Evolutionary conservation across 257 asterid genomes (phyloP), one percentile per base, ranked within the genome.

Genomic region (Ophiorrhiza pumila): DNA sequence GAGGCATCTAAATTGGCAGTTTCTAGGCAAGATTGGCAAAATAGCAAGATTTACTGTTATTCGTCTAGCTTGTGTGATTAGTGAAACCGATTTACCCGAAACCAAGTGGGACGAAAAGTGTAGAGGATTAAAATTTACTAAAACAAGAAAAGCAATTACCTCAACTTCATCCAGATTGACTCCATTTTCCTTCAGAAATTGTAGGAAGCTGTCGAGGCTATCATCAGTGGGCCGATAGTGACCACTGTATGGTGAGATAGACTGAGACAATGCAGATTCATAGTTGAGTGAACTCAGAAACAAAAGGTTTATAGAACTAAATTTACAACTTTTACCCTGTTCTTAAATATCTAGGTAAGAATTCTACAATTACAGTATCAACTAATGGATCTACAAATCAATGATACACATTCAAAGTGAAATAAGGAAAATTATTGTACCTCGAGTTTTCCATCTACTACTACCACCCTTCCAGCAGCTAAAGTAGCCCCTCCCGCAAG

Each of bases 141-240:
- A 56, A 57, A 32, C 7, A 47, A 18, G 35, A 58, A 68, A 41
- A 13, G 71, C 55, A 77, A 60, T n/a, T 37, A 94, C 99, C 97
- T 88, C 88, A 14, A 90, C 86, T 74, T 73, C 75, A 49, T 83
- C 88, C 66, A 85, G 83, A 81, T 91, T 75, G 73, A 91, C 92
- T 65, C 99, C 97, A 22, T 87, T 83, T 76, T 86, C 95, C 82
- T 81, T 80, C 80, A 94, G 89, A 80, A 82, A 77, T 74, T 86
- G 87, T 75, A 88, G 62, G 79, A 91, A 88, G 80, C 78, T 71
- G 71, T 84, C 85, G 31, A 92, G 91, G 81, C 86, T 82, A 25
- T 90, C 97, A 67, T 92, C 98, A 7, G 95, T 89, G 69, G 99
- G 99, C 80, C 82, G 90, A 80, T 95, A 95, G 85, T 95, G 99